Percentiles rank a stretch among this genome's conserved stretches.
phyloP scores from a whole-genome alignment of 164 flowering plant genomes.

The Vitis labrusca region DNA sequence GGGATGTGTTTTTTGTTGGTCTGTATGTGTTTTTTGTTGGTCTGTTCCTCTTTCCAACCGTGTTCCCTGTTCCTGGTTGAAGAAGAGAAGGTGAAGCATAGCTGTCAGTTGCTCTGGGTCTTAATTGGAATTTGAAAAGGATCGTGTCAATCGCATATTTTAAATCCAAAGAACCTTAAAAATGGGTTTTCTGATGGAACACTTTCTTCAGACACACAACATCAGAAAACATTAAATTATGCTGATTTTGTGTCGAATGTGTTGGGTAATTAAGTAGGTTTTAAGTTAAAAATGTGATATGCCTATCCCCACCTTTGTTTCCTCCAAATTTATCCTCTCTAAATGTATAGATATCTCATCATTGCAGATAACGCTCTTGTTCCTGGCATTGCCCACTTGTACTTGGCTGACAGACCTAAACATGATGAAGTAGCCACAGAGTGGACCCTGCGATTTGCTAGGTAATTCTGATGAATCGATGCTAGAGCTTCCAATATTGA shows the following conservation, averaged over 20 bases:
- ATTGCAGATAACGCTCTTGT: constrained; percentile 71
- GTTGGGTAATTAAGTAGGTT: not conserved
- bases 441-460: constrained; percentile 90
- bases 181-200: not conserved
- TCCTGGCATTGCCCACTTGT: constrained; percentile 69
- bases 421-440: constrained; percentile 85
- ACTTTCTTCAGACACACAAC: not conserved
- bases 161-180: not conserved
- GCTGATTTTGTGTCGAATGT: not conserved
- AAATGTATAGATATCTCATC: not conserved
- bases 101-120: too few relatives aligned
- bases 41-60: too few relatives aligned
- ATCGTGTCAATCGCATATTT: not conserved
- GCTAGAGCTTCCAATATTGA: constrained; percentile 14
- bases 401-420: constrained; percentile 68
- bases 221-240: not conserved
- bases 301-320: not conserved
- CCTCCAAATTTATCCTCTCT: too few relatives aligned
- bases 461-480: constrained; percentile 25
- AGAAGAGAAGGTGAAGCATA: too few relatives aligned
- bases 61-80: too few relatives aligned
- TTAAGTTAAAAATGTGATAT: not conserved
- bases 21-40: too few relatives aligned
- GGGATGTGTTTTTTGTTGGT: too few relatives aligned
- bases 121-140: too few relatives aligned